Evolutionary conservation across 345 rosid species (phyloP).

Genomic region (Pistacia vera): DNA sequence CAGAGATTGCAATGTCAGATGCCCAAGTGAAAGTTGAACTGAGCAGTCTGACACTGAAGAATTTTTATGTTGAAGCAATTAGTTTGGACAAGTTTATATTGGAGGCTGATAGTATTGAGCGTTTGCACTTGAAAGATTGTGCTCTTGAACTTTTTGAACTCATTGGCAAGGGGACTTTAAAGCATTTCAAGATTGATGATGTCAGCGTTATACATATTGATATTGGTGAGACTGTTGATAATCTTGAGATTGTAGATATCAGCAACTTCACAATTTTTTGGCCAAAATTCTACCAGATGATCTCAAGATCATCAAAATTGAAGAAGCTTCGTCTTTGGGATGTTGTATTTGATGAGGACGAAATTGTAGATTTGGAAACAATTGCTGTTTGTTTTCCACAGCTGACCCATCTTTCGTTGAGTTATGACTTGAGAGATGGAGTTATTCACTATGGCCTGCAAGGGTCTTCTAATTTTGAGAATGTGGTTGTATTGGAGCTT

Average conservation of each 20-base stretch:
- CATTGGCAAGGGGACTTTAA: slow-evolving; percentile 73
- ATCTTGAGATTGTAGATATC: slow-evolving; percentile 73
- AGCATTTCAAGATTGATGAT: slow-evolving; percentile 75
- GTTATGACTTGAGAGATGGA: slow-evolving; percentile 68
- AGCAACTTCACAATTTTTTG: slow-evolving; percentile 70
- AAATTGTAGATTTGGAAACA: slow-evolving; percentile 65
- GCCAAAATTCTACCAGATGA: slow-evolving; percentile 79
- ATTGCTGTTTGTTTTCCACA: slow-evolving; percentile 68
- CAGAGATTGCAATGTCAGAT: slow-evolving; percentile 75
- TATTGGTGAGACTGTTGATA: slow-evolving; percentile 61
- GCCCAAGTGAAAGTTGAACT: slow-evolving; percentile 71
- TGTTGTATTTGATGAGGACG: slow-evolving; percentile 66
- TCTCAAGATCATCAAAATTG: slow-evolving; percentile 69
- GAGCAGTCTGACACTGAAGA: slow-evolving; percentile 61
- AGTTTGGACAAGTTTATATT: slow-evolving; percentile 76
- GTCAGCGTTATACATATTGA: slow-evolving; percentile 71
- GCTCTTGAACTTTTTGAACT: slow-evolving; percentile 75
- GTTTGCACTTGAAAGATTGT: slow-evolving; percentile 74
- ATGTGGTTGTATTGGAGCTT: slow-evolving; percentile 68
- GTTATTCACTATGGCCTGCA: slow-evolving; percentile 58
- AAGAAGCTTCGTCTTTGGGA: slow-evolving; percentile 85
- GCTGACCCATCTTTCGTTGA: slow-evolving; percentile 67
- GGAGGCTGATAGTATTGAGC: slow-evolving; percentile 84
- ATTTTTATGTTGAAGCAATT: slow-evolving; percentile 60
- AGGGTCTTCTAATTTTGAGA: slow-evolving; percentile 56